Conservation (phyloP, 2,329 filamentous ascomycete species). For the Colletotrichum sp. region DNA sequence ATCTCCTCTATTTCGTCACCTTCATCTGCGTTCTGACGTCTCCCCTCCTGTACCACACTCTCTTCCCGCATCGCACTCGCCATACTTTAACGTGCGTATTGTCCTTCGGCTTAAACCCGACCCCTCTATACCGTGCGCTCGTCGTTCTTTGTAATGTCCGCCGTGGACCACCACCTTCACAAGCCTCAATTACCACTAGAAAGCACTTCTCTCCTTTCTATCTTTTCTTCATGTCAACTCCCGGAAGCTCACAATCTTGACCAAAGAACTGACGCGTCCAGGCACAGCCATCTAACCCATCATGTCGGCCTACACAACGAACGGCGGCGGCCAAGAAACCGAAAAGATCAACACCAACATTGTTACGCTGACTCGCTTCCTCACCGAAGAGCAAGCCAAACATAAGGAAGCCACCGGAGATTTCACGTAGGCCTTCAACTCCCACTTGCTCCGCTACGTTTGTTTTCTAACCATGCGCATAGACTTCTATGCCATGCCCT, state of each 20-base stretch:
- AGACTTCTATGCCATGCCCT: conserved; percentile 96
- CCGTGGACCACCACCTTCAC: conserved; percentile 4
- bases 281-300: background rate
- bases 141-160: background rate
- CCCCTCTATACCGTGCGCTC: background rate
- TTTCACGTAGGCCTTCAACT: conserved; percentile 77
- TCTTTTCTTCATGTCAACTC: background rate
- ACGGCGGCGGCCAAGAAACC: conserved; percentile 53
- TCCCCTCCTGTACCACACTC: background rate
- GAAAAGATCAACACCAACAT: conserved; percentile 97
- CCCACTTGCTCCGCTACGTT: background rate
- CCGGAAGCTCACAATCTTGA: background rate
- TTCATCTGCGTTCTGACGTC: background rate
- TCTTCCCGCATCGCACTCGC: background rate
- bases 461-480: conserved; percentile 7
- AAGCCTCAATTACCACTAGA: background rate
- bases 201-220: background rate
- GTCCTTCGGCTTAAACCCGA: background rate
- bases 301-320: conserved; percentile 27
- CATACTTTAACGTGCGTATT: background rate
- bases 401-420: conserved; percentile 95
- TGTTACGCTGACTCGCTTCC: conserved; percentile 90
- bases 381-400: conserved; percentile 95
- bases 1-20: conserved; percentile 7
- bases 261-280: background rate